A percentile compares a stretch with the other conserved stretches of the same genome.
Evolutionary conservation across 1,284 basidiomycete genomes (phyloP).

Genomic region (Ustilago lituana): DNA sequence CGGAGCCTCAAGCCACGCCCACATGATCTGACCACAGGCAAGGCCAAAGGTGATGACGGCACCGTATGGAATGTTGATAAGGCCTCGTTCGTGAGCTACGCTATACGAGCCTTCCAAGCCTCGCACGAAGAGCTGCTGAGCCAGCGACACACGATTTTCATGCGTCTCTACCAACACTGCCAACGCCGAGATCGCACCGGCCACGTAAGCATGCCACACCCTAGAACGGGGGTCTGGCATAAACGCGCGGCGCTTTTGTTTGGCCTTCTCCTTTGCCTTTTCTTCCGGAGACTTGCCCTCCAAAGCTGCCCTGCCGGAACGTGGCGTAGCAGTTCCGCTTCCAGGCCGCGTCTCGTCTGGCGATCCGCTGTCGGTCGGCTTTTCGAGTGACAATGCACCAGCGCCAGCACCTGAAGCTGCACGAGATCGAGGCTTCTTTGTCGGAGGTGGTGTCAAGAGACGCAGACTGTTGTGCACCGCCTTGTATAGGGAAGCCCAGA

Average conservation of each 20-base stretch:
- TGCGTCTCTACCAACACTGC: conserved; percentile 84
- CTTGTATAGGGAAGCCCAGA: conserved; percentile 65
- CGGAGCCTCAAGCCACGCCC: conserved; percentile 75
- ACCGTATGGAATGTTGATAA: conserved; percentile 80
- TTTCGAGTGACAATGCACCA: conserved; percentile 14
- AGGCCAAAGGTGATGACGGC: conserved; percentile 83
- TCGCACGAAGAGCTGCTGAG: conserved; percentile 86
- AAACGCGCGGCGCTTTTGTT: conserved; percentile 58
- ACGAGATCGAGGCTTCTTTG: conserved; percentile 21
- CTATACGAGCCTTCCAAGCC: conserved; percentile 87
- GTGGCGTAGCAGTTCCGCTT: conserved; percentile 51
- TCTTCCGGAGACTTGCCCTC: conserved; percentile 52
- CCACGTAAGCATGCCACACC: conserved; percentile 87
- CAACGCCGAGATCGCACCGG: conserved; percentile 82
- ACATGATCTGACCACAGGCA: conserved; percentile 83
- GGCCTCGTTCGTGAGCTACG: conserved; percentile 73
- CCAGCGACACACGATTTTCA: conserved; percentile 77
- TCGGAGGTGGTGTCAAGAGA: conserved; percentile 54
- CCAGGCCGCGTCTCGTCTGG: conserved; percentile 17
- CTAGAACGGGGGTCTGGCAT: conserved; percentile 64
- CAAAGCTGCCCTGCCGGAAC: conserved; percentile 46
- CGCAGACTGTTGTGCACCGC: conserved; percentile 62
- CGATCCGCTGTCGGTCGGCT: conserved; percentile 6
- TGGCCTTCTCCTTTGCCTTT: conserved; percentile 44
- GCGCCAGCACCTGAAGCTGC: conserved; percentile 11